phyloP scores from a whole-genome alignment of 305 asterid species.

The Fraxinus greggii region DNA sequence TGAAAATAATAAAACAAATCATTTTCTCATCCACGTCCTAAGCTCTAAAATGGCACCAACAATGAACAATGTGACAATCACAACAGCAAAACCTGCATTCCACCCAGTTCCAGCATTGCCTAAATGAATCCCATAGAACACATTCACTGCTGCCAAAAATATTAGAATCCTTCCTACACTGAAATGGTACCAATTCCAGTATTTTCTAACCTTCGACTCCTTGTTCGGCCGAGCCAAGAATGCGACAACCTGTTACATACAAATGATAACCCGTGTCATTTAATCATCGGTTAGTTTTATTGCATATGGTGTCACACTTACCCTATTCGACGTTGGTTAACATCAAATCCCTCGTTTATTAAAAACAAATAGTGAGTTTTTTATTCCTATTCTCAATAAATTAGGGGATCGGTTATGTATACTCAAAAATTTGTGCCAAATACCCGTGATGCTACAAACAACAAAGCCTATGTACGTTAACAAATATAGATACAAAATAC shows the following conservation, averaged over 20 bases:
- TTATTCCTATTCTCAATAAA: background rate
- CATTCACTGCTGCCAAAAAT: conserved; percentile 55
- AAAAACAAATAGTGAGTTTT: no score
- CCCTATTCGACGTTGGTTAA: background rate
- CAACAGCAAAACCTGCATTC: conserved; percentile 69
- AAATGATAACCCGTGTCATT: background rate
- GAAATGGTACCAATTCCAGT: conserved; percentile 83
- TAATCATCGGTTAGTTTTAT: background rate
- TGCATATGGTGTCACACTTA: background rate
- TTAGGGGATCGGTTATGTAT: background rate
- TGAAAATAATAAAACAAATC: background rate
- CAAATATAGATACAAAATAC: no score
- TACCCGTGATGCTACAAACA: no score
- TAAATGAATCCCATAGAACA: conserved; percentile 75
- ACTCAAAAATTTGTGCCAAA: background rate
- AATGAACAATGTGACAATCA: conserved; percentile 45
- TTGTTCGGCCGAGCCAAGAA: conserved; percentile 60
- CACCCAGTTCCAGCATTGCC: conserved; percentile 56
- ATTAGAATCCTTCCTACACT: conserved; percentile 51
- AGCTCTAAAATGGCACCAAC: conserved; percentile 50
- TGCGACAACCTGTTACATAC: conserved; percentile 51
- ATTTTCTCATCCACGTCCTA: conserved; percentile 41
- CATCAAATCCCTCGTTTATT: background rate
- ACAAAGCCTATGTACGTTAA: no score
- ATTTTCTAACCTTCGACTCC: conserved; percentile 51